Evolutionary conservation across 768 basidiomycete species (phyloP).

Genomic region (Candolleomyces aberdarensis): DNA sequence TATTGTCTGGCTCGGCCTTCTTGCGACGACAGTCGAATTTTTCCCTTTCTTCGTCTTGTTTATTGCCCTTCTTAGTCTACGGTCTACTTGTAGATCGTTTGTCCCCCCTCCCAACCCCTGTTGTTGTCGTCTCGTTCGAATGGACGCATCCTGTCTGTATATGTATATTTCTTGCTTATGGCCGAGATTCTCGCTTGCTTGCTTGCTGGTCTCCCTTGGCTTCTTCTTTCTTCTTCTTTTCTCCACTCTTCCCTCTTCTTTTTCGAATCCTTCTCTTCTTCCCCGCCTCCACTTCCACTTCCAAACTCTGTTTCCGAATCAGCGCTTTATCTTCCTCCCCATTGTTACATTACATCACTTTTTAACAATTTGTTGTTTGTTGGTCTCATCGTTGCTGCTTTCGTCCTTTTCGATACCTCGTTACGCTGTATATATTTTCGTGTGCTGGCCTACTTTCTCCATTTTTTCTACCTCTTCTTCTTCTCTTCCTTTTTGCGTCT

Average conservation of each 20-base stretch:
- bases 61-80: too few species aligned
- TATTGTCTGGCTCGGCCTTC: neutral
- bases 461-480: neutral
- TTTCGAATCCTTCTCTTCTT: slow-evolving; percentile 1
- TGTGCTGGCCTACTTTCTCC: neutral
- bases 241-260: slow-evolving; percentile 7
- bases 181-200: neutral
- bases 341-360: too few species aligned
- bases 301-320: neutral
- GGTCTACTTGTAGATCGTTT: too few species aligned
- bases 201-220: neutral
- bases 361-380: too few species aligned
- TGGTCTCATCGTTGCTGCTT: too few species aligned
- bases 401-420: slow-evolving; percentile 10
- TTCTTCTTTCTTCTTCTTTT: neutral
- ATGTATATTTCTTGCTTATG: slow-evolving; percentile 1
- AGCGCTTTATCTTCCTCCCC: too few species aligned
- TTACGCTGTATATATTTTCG: neutral
- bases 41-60: neutral
- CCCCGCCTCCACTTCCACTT: slow-evolving; percentile 2
- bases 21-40: neutral
- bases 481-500: neutral
- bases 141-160: too few species aligned
- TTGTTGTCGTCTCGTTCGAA: too few species aligned
- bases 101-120: too few species aligned